Conservation (phyloP, 1,284 basidiomycete genomes). For the Malassezia sp. region DNA sequence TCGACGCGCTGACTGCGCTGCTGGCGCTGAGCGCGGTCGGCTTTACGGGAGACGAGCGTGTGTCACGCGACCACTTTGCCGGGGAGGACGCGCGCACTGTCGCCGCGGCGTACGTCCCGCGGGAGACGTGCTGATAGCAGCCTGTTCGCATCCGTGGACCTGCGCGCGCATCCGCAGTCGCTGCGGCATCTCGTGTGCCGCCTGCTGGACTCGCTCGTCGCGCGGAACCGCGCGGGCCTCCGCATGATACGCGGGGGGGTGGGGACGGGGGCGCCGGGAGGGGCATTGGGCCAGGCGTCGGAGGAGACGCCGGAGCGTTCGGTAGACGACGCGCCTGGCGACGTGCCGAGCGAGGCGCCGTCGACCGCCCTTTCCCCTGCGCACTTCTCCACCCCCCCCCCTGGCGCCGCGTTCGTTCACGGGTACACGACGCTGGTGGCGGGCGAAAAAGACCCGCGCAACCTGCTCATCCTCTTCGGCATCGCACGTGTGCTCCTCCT, state of each 20-base stretch:
- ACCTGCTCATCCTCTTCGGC: conserved; percentile 77
- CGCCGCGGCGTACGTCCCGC: conserved; percentile 55
- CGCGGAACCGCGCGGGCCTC: conserved; percentile 54
- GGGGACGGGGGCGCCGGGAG: no score
- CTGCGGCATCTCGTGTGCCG: conserved; percentile 69
- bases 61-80: conserved; percentile 54
- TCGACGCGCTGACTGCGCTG: conserved; percentile 56
- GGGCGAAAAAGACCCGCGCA: conserved; percentile 94
- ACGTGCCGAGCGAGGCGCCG: not conserved
- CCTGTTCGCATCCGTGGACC: conserved; percentile 67
- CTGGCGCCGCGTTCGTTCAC: conserved; percentile 58
- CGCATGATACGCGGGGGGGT: conserved; percentile 4
- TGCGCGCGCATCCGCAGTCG: conserved; percentile 69
- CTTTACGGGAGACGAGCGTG: not conserved
- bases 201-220: conserved; percentile 69
- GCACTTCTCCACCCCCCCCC: no score
- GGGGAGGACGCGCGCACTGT: conserved; percentile 61
- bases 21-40: conserved; percentile 51
- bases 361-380: no score
- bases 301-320: no score
- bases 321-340: no score
- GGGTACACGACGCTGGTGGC: conserved; percentile 71
- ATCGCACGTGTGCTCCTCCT: conserved; percentile 72
- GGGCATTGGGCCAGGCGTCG: no score
- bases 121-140: no score